Evolutionary conservation across 1,284 basidiomycete genomes (phyloP), one percentile per base, ranked within the genome.

Genomic region (Ceratobasidium theobromae): DNA sequence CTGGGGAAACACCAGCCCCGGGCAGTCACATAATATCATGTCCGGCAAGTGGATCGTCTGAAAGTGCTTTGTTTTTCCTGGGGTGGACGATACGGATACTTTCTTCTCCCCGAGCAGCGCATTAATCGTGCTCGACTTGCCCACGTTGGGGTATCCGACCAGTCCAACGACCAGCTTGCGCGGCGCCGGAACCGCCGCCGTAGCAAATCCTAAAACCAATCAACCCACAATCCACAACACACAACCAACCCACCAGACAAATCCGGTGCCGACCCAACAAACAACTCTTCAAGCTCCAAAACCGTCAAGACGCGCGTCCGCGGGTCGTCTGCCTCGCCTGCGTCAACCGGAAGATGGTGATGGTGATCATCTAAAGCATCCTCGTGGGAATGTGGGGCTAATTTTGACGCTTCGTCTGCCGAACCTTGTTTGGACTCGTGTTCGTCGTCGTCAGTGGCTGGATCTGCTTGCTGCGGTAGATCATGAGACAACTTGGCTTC

Each of bases 51-150:
- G 86, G 70, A 98, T 95, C 0, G 97, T 99, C 78, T 99, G 97
- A 80, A 99, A 98, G 78, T 99, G 97, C 76, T 99, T 99, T 30
- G 97, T 99, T 78, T 99, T 98, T 71, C 97, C 95, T 0, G 97
- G 97, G 0, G 96, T 99, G 0, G 95, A 87, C 1, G 95, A 98
- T 6, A 98, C 96, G 72, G 93, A 96, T 69, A 98, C 96, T 82
- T 95, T 97, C 80, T 98, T 98, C 49, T 80, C 76, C 16, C 82
- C 82, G 28, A 84, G 77, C 2, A 84, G 75, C 5, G 82, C 81
- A 72, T 84, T 84, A 77, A 84, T 81, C 14, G 82, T 82, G 25
- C 79, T 80, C 12, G 82, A 84, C 75, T 84, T 84, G 69, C 83
- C 83, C 70, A 84, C 83, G 73, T 84, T 84, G 43, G 83, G 83